Evolutionary conservation across 2,329 filamentous ascomycete species (phyloP), one percentile per base, ranked within the genome.

Genomic region (Colletotrichum lentis): DNA sequence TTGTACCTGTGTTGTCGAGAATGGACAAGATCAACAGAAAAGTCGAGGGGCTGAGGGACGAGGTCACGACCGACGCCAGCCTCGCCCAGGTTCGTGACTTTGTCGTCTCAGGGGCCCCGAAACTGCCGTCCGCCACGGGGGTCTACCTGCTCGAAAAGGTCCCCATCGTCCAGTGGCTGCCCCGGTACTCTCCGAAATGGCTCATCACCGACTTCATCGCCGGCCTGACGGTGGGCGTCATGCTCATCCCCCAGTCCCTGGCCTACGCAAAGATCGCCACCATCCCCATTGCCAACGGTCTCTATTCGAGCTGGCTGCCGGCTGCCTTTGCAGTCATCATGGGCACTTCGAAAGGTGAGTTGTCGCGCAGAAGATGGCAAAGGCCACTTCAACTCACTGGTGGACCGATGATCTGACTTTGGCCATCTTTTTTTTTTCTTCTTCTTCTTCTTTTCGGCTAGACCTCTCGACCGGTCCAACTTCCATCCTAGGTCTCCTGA

Each of bases 401-500:
- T 24, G 22, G 18, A 31, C n/a, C 64, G 5, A 12, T 37, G 2
- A 18, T 46, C 55, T 41, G 12, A 67, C 71, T n/a, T n/a, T n/a
- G n/a, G n/a, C n/a, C n/a, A n/a, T n/a, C n/a, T n/a, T n/a, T n/a
- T n/a, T n/a, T n/a, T n/a, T n/a, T n/a, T n/a, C n/a, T n/a, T n/a
- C n/a, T n/a, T n/a, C n/a, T n/a, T n/a, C n/a, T n/a, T n/a, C n/a
- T n/a, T 16, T 52, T 5, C 20, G 3, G 49, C 3, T 20, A 87
- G 87, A 89, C 74, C 76, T 91, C 5, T 89, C 87, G 1, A 86
- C 85, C 0, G 88, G 88, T 5, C 88, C 88, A 14, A 91, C 88
- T 0, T 90, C 88, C 0, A 84, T 90, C 20, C 83, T 90, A 64
- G 88, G 87, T 11, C 82, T 91, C 1, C 79, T 90, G 35, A 90